Conservation (phyloP, 176 grass and related monocot species). For the Aegilops longissima region DNA sequence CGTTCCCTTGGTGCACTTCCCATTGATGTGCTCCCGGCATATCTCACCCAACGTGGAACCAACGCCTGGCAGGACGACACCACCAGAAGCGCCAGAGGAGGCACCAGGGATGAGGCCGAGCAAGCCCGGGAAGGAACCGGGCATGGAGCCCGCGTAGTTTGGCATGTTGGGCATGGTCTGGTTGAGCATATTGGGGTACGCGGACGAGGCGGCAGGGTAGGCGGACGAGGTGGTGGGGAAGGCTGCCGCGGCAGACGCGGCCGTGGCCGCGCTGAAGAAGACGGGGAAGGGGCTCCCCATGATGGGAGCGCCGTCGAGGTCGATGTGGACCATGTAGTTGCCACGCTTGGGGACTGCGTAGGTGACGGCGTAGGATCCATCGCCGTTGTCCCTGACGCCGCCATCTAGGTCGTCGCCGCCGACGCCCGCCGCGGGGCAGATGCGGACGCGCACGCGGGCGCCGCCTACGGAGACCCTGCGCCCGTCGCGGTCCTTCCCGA, state of each 20-base stretch:
- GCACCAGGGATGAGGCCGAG: constrained; percentile 54
- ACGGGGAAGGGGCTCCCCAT: constrained; percentile 96
- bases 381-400: constrained; percentile 71
- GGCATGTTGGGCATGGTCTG: constrained; percentile 99
- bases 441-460: constrained; percentile 47
- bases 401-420: constrained; percentile 66
- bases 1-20: constrained; percentile 54
- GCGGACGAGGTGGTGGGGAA: constrained; percentile 12
- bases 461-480: constrained; percentile 56
- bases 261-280: constrained; percentile 68
- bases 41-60: constrained; percentile 86
- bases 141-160: constrained; percentile 62
- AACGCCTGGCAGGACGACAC: constrained; percentile 74
- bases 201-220: constrained; percentile 1
- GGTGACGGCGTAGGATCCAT: constrained; percentile 76
- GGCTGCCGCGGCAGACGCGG: constrained; percentile 10
- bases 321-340: constrained; percentile 88
- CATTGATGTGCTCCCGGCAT: constrained; percentile 74
- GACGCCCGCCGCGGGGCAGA: constrained; percentile 62
- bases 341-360: constrained; percentile 84
- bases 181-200: constrained; percentile 86
- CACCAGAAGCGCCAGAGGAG: constrained; percentile 48
- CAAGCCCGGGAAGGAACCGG: constrained; percentile 54
- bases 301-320: constrained; percentile 61
- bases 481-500: constrained; percentile 65